Conservation (phyloP, 2,329 filamentous ascomycete species). For the Fusarium succisae region DNA sequence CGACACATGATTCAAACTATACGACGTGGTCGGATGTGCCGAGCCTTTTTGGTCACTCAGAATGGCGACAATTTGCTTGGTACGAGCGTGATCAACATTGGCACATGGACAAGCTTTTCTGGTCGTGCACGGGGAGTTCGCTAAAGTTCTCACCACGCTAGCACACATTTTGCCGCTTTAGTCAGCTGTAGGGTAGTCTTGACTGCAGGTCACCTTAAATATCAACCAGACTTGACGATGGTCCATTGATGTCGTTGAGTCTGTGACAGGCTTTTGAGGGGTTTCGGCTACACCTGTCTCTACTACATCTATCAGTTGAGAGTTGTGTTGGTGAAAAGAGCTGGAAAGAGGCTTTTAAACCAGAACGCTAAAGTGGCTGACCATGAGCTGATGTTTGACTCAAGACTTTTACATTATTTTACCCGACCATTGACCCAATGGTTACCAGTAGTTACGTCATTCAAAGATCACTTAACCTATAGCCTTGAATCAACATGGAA, state of each 20-base stretch:
- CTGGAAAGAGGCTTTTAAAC: accelerated
- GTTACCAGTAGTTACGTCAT: not conserved
- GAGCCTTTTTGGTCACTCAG: not conserved
- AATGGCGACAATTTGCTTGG: not conserved
- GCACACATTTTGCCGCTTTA: not conserved
- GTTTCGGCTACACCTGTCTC: accelerated
- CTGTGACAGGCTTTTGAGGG: too few relatives aligned
- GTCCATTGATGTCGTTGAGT: not conserved
- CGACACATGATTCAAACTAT: conserved; percentile 11
- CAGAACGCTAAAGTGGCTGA: accelerated
- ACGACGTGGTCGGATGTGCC: conserved; percentile 10
- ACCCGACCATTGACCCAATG: accelerated
- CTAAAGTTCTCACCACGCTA: not conserved
- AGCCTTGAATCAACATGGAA: accelerated
- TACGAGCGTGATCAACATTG: not conserved
- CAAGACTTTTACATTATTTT: accelerated
- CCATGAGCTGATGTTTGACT: accelerated
- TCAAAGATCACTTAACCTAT: accelerated
- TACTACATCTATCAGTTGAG: accelerated
- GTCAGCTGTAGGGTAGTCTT: not conserved
- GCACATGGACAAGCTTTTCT: conserved; percentile 9
- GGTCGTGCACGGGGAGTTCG: not conserved
- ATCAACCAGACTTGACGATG: not conserved
- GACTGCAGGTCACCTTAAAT: too few relatives aligned
- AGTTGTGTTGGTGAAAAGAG: accelerated